Evolutionary conservation across 2,329 filamentous ascomycete genomes (phyloP), one percentile per base, ranked within the genome.

Genomic region (Colletotrichum sojae): DNA sequence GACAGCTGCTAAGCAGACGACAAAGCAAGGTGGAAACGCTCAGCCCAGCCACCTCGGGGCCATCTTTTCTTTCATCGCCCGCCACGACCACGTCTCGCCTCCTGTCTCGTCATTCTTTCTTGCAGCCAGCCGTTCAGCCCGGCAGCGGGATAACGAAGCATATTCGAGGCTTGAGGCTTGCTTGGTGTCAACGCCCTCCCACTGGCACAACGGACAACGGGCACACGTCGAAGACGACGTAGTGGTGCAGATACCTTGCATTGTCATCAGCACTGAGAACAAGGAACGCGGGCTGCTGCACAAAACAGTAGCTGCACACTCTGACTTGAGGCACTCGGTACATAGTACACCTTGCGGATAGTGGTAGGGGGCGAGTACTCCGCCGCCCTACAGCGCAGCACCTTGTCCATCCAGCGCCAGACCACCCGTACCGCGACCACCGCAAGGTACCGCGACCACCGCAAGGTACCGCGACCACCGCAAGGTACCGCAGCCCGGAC

Each of bases 41-140:
- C 61, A 57, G 53, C 43, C 52, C 45, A 51, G 60, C 53, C 46
- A 62, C 59, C 36, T 58, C 20, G 20, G 22, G 12, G 12, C 6
- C 18, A 6, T 36, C 31, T 36, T 49, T 49, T 49, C 46, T 20
- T 49, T 25, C 46, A 20, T 36, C 31, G 31, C 31, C 31, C 31
- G 31, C 31, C 31, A 36, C 31, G 31, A 36, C 31, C 40, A 18
- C 46, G 58, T 61, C 48, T 61, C 60, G 60, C 52, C 49, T 63
- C 40, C n/a, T 55, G 60, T 63, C 51, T 63, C 39, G 60, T 55
- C 43, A 55, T 55, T 48, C 60, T 63, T 63, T 55, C 49, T 55
- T 46, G 60, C 60, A 55, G 60, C 60, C 60, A 48, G 40, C 60
- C 60, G 51, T 63, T 55, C 22, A 55, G 22, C 49, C 60, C 22